phyloP scores from a whole-genome alignment of 768 basidiomycete species.

The Termitomyces titanicus region DNA sequence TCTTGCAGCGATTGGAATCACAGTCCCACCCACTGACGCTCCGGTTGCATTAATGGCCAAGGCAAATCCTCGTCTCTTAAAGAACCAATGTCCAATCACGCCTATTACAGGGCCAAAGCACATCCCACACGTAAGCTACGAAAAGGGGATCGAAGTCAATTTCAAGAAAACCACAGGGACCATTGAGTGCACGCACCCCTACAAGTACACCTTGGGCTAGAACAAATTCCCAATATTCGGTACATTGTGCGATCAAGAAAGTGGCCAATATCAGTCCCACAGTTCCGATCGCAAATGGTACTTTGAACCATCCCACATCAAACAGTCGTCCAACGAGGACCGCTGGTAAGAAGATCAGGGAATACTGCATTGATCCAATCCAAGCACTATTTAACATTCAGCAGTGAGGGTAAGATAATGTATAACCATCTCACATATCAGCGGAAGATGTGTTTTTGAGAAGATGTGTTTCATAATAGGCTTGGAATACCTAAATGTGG shows the following conservation, averaged over 20 bases:
- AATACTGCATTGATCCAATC: slow-evolving; percentile 39
- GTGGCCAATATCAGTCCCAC: slow-evolving; percentile 43
- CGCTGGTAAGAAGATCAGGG: slow-evolving; percentile 47
- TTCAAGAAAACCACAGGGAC: background rate
- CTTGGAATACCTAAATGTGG: slow-evolving; percentile 48
- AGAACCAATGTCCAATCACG: slow-evolving; percentile 64
- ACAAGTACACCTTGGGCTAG: slow-evolving; percentile 60
- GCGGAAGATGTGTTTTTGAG: slow-evolving; percentile 43
- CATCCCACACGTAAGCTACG: slow-evolving; percentile 17
- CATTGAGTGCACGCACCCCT: slow-evolving; percentile 43
- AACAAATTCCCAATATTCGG: slow-evolving; percentile 61
- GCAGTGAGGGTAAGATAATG: background rate
- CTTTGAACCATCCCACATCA: slow-evolving; percentile 54
- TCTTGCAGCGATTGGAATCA: slow-evolving; percentile 57
- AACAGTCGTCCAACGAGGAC: slow-evolving; percentile 54
- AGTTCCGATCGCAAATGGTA: slow-evolving; percentile 41
- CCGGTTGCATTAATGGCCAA: slow-evolving; percentile 53
- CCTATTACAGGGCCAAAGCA: slow-evolving; percentile 48
- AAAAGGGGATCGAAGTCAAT: background rate
- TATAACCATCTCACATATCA: slow-evolving; percentile 38
- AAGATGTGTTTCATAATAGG: slow-evolving; percentile 48
- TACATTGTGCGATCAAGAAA: slow-evolving; percentile 58
- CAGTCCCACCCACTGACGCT: slow-evolving; percentile 57
- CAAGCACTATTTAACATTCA: slow-evolving; percentile 20
- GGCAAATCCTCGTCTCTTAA: slow-evolving; percentile 47